These are phyloP conservation scores for Talaromyces sp. DNA, from an alignment of 2,329 filamentous ascomycete species.

Conservation along the genomic window DNA sequence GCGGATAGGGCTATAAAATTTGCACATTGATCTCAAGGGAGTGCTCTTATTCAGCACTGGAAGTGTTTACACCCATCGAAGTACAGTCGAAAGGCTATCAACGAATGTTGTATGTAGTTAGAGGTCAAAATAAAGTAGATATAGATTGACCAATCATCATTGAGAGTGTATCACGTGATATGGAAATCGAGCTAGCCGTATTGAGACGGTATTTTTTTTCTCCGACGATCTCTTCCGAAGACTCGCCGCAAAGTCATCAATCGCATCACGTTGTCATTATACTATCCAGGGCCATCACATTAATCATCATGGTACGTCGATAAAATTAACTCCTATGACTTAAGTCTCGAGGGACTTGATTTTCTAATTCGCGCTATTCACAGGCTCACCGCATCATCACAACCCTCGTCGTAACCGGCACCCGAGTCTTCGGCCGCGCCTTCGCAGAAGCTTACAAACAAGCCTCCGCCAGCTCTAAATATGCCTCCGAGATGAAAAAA, in stretches of 20 bases:
- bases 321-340: not conserved
- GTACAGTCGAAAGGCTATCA: not conserved
- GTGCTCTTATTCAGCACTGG: not conserved
- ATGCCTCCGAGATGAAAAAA: conserved; percentile 69
- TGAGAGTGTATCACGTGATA: not conserved
- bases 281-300: not conserved
- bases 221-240: conserved; percentile 13
- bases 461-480: conserved; percentile 80
- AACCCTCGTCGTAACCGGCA: conserved; percentile 85
- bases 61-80: not conserved
- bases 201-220: conserved; percentile 11
- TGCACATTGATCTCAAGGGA: not conserved
- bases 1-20: not conserved
- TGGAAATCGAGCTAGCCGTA: not conserved
- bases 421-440: conserved; percentile 86
- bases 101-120: not conserved
- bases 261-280: not conserved
- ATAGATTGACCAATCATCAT: conserved; percentile 7
- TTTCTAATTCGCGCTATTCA: not conserved
- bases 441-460: conserved; percentile 95
- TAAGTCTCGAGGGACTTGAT: not conserved
- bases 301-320: conserved; percentile 12
- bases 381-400: conserved; percentile 94
- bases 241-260: conserved; percentile 2
- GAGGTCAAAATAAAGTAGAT: not conserved